Conservation (phyloP, 2,329 filamentous ascomycete genomes). For the Paecilomyces dactylethromorphus region DNA sequence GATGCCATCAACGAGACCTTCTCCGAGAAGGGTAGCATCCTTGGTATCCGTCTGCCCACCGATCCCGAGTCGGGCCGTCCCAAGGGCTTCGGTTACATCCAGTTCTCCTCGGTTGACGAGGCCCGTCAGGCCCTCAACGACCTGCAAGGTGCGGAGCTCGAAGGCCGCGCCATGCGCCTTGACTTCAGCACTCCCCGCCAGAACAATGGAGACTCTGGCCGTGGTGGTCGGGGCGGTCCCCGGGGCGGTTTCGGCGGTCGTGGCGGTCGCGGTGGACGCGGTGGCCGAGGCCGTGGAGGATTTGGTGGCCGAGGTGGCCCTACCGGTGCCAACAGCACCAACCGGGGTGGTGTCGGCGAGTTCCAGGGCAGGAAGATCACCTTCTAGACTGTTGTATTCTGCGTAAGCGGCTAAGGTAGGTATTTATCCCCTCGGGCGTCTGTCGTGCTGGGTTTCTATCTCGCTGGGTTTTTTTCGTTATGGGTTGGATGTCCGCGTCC, state of each 20-base stretch:
- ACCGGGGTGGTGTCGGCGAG: constrained; percentile 44
- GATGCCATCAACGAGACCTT: constrained; percentile 70
- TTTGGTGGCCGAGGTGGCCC: constrained; percentile 40
- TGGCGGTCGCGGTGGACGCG: constrained; percentile 46
- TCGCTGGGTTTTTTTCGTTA: neutral
- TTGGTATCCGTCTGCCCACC: constrained; percentile 80
- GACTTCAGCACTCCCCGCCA: constrained; percentile 70
- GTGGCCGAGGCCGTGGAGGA: constrained; percentile 45
- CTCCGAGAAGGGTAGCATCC: constrained; percentile 61
- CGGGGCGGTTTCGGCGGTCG: constrained; percentile 44
- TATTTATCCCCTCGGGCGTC: neutral
- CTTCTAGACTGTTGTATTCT: constrained; percentile 42
- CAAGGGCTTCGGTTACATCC: constrained; percentile 91
- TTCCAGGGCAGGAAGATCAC: constrained; percentile 77
- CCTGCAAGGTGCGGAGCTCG: constrained; percentile 65
- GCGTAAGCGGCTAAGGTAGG: neutral
- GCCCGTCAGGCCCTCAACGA: constrained; percentile 67
- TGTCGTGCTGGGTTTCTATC: constrained; percentile 3
- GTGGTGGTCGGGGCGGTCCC: constrained; percentile 36
- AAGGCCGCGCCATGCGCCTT: constrained; percentile 69
- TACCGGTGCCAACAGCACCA: constrained; percentile 46
- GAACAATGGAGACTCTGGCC: constrained; percentile 45
- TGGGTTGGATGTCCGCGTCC: neutral
- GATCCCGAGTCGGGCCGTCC: constrained; percentile 75
- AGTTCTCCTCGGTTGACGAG: constrained; percentile 75